A percentile compares a stretch with the other conserved stretches of the same genome.
phyloP scores from a whole-genome alignment of 345 rosid species.

The Alliaria petiolata region DNA sequence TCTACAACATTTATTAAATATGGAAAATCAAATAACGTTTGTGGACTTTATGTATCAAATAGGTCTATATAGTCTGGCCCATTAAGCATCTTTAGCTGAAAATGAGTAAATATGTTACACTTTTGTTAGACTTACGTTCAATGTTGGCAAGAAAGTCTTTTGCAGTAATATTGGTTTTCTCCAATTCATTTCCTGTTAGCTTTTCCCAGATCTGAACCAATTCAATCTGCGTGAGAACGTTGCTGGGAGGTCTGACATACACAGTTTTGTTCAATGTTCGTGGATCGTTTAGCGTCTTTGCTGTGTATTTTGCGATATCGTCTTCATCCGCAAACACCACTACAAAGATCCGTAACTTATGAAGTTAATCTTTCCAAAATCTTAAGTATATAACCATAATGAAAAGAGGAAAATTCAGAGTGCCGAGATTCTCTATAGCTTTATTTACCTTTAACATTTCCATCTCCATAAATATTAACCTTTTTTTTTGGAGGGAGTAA shows the following conservation, averaged over 20 bases:
- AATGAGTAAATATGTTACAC: not conserved
- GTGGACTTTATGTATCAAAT: not conserved
- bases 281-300: slow-evolving; percentile 65
- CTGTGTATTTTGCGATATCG: slow-evolving; percentile 60
- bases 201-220: slow-evolving; percentile 71
- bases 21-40: not conserved
- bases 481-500: slow-evolving; percentile 62
- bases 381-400: not conserved
- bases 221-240: slow-evolving; percentile 55
- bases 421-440: too few species aligned
- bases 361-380: not conserved
- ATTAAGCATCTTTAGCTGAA: not conserved
- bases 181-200: slow-evolving; percentile 40
- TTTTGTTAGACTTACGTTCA: slow-evolving; percentile 37
- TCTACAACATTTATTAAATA: slow-evolving; percentile 39
- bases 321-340: slow-evolving; percentile 66
- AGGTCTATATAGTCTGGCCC: not conserved
- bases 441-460: slow-evolving; percentile 60
- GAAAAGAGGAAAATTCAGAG: not conserved
- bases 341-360: slow-evolving; percentile 6
- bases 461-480: slow-evolving; percentile 62
- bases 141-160: slow-evolving; percentile 59
- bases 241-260: slow-evolving; percentile 49
- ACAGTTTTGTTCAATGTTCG: slow-evolving; percentile 63
- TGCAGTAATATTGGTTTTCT: slow-evolving; percentile 43